Conservation (phyloP, 2,329 filamentous ascomycete genomes). For the Ilyonectria destructans region DNA sequence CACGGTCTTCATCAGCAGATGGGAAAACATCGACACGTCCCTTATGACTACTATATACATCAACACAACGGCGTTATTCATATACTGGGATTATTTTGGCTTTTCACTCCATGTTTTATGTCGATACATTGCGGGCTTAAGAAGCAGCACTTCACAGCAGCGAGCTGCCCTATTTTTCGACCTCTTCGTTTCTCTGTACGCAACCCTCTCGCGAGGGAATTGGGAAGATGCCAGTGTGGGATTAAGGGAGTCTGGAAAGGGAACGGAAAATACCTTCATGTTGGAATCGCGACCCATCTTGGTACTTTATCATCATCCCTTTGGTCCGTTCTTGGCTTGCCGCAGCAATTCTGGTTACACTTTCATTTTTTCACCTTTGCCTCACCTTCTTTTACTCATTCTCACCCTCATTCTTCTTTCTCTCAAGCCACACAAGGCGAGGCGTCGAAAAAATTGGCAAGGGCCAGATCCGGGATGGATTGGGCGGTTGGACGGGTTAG, state of each 20-base stretch:
- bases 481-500: constrained; percentile 20
- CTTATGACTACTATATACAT: constrained; percentile 52
- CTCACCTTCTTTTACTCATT: constrained; percentile 14
- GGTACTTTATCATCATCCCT: constrained; percentile 16
- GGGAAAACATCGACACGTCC: constrained; percentile 49
- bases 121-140: constrained; percentile 30
- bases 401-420: background rate
- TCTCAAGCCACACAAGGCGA: constrained; percentile 17
- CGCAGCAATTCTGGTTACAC: constrained; percentile 19
- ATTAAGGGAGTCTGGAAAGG: constrained; percentile 31
- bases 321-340: constrained; percentile 15
- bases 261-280: constrained; percentile 27
- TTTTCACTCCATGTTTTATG: constrained; percentile 43
- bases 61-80: constrained; percentile 50
- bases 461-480: constrained; percentile 23
- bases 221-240: constrained; percentile 25
- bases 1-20: constrained; percentile 47
- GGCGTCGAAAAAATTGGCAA: constrained; percentile 31
- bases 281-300: constrained; percentile 34
- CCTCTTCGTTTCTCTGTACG: constrained; percentile 21
- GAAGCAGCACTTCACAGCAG: constrained; percentile 35
- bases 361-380: constrained; percentile 5
- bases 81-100: constrained; percentile 44
- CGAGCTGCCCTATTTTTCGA: constrained; percentile 31
- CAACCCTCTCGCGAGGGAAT: constrained; percentile 26